Base-by-base conservation (phyloP, 2,329 filamentous ascomycete species). In the Ceratocystis cubensis region DNA sequence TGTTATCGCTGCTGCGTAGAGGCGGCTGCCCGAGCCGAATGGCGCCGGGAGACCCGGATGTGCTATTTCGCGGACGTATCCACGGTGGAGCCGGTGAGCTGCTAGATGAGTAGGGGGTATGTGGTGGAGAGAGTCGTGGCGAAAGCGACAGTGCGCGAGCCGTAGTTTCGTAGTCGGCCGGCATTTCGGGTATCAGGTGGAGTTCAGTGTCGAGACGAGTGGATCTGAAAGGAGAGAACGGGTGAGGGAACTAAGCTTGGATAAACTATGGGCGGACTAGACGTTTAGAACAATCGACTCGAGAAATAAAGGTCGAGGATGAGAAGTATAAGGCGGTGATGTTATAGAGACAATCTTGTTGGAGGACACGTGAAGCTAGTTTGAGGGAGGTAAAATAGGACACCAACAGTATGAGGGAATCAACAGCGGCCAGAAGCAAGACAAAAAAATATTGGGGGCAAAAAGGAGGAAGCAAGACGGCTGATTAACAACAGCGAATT, bases 141-240 rank as follows among this genome's bases (percentile, higher is more conserved):
- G 77, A 76, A 65, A 82, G 73, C 68, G 79, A 76, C 46, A 82
- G 78, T 59, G 78, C 79, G 71, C 77, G 79, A 66, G 80, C 80
- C 68, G 80, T 75, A 67, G 80, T 79, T 59, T 74, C 73, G 73
- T 81, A 80, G 75, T 83, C 78, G 71, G 78, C 77, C 44, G 80
- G 79, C 81, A 83, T 83, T 53, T 53, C 48, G 48, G 10, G 48
- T 25, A 41, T 15, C 37, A 5, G 8, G 48, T 28, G 8, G 48
- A n/a, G 48, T 13, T 28, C 37, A 15, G 37, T 53, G 48, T 53
- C 48, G 48, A 28, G 48, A 53, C 37, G 37, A 53, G 20, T 53
- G 48, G 48, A 53, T 25, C 48, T 53, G 15, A 25, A 28, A 53
- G 44, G 33, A 22, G 44, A 25, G 50, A 28, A 17, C 2, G 5